Evolutionary conservation across 805 yeast genomes (phyloP), one percentile per base, ranked within the genome.

Genomic region (Yueomyces sinensis): DNA sequence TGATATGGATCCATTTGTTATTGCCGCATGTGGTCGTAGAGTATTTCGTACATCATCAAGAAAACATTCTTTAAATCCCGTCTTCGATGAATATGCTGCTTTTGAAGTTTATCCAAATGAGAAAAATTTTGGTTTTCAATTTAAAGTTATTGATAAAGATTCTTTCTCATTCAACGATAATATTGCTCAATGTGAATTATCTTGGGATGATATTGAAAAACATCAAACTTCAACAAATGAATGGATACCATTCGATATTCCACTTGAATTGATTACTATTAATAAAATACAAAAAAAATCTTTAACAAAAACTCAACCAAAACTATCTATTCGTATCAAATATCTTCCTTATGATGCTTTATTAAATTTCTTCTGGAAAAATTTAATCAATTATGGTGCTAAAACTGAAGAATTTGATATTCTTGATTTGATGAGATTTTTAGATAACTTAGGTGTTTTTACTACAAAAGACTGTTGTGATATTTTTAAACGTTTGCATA

Each of bases 1-100:
- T 50, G 95, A 86, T 55, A 83, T 91, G 93, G 98, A 91, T 51
- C 97, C 97, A 2, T 91, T 89, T 59, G 89, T 89, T 3, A 84
- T 89, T 15, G 77, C 84, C 1, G 76, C 95, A 0, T 84, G 89
- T 54, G 95, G 95, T 9, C 77, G 81, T 46, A 79, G 79, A 43
- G 84, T 89, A 0, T 89, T 73, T 54, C 71, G 93, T 44, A 86
- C 96, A 0, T 76, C 86, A 9, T 79, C 86, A 76, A 70, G 76
- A 43, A 70, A 82, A 17, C 96, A 89, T 53, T 78, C 83, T 1
- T 56, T 83, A 34, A 76, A 77, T 36, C 98, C 98, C 0, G 66
- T 76, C 1, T 89, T 76, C 58, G 76, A 84, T 46, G 94, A 87
- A 54, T 62, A 78, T 42, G 57, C 87, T 16, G 77, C 89, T 1